Evolutionary conservation across 176 grass and related monocot genomes (phyloP), one percentile per base, ranked within the genome.

Genomic region (Rhynchospora breviuscula): DNA sequence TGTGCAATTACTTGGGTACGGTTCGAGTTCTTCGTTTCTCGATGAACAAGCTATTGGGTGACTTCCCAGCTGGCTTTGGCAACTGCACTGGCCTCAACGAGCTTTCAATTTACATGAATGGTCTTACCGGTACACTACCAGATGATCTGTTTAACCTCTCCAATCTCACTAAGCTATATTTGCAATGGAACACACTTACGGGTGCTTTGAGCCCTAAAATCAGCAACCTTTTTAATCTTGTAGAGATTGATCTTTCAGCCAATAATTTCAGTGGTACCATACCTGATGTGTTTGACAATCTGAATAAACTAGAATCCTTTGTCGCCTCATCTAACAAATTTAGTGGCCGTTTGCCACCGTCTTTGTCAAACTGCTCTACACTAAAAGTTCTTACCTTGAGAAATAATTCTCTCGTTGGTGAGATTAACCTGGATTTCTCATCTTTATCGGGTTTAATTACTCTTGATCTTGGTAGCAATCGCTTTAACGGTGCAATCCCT

Each of bases 391-490:
- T 95, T 84, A 93, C 89, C 78, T 63, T 98, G 54, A 90, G 91
- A 67, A 95, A 95, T 84, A 98, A 98, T 29, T 85, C 86, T 33
- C 86, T 98, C 5, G 65, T 5, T 1, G 96, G 93, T 15, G 14
- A 61, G 3, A 95, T 98, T 56, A 18, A 49, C 33, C 46, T 95
- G 0, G 25, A 93, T 72, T 98, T 89, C 76, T 59, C 53, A 0
- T 52, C 83, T 51, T 82, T 98, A 69, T 48, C 44, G 11, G 90
- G 63, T 15, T 52, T 95, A 56, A 98, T 73, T 67, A 86, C 84
- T 56, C 89, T 98, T 15, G 93, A 98, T 93, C 72, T 81, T 9
- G 96, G 93, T 61, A 80, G 84, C 18, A 98, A 98, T 60, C 79
- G 3, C n/a, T 87, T 98, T 44, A 80, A 8, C 80, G 93, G 92